Base-by-base conservation (phyloP, 805 yeast species). In the Nadsonia fulvescens region DNA sequence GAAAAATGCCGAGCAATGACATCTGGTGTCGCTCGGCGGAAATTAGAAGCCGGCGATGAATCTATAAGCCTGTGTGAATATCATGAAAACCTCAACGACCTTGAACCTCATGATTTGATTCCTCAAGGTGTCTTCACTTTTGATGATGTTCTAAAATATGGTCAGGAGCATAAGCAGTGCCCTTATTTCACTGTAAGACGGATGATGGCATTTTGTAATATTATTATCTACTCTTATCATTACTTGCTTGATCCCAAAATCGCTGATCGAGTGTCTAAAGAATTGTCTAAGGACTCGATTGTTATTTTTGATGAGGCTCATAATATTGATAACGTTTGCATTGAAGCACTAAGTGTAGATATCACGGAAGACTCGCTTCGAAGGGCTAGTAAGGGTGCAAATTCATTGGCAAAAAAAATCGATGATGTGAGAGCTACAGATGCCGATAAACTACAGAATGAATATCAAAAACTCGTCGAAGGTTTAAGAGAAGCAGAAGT, bases 281-380 rank as follows among this genome's bases (percentile, higher is more conserved):
- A 89, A 44, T 63, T 89, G 26, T 77, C 93, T 11, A 79, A 82
- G 38, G 96, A 89, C 43, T 66, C 91, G 29, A 89, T 89, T 32
- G 76, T 89, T 34, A 91, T 89, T 20, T 89, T 89, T 46, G 99
- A 89, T 54, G 99, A 89, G 55, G 98, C 98, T 24, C 99, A 89
- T 50, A 89, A 89, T 53, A 89, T 89, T 30, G 98, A 89, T 60
- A 89, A 89, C 58, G 99, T 89, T 31, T 89, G 99, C 56, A 89
- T 89, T 31, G 99, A 89, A 49, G 78, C 96, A 0, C 51, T 89
- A 21, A 79, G 94, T 5, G 61, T 89, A 25, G 96, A 89, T 45
- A 54, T 89, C 36, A 89, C 95, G 0, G 93, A 82, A 39, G 95
- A 86, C 37, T 68, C 81, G 6, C 52, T 89, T 33, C 73, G 82